Percentiles rank a stretch among this genome's conserved stretches.
These are phyloP conservation scores for Thalassiosira profunda DNA, from an alignment of 108 stramenopile species.

Conservation along the genomic window DNA sequence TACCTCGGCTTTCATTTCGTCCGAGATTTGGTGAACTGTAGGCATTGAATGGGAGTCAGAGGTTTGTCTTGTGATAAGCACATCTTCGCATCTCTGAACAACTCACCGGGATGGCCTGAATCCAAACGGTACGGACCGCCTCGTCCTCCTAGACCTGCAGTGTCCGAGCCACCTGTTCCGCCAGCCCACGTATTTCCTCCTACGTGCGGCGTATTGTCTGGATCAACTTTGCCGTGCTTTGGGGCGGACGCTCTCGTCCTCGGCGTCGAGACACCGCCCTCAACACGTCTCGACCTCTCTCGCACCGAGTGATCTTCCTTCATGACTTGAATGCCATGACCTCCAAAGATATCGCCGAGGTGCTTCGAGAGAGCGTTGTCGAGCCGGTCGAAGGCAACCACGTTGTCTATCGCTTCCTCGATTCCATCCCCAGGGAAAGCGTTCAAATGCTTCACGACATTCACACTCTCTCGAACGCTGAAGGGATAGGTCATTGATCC, in stretches of 20 bases:
- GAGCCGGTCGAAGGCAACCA: slow-evolving; percentile 84
- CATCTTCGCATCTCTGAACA: too few species aligned
- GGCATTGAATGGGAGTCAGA: too few species aligned
- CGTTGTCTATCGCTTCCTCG: slow-evolving; percentile 71
- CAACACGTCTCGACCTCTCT: not conserved
- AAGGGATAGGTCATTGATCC: slow-evolving; percentile 85
- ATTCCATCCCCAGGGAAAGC: slow-evolving; percentile 78
- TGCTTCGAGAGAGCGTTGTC: slow-evolving; percentile 46
- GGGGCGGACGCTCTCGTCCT: slow-evolving; percentile 44
- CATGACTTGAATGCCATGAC: slow-evolving; percentile 53
- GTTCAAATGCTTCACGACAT: slow-evolving; percentile 84
- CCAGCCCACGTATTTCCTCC: slow-evolving; percentile 95
- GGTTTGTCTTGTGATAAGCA: too few species aligned
- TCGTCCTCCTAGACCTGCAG: slow-evolving; percentile 92
- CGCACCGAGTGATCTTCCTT: not conserved
- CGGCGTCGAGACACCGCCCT: slow-evolving; percentile 39
- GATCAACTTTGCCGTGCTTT: slow-evolving; percentile 78
- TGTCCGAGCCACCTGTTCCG: slow-evolving; percentile 92
- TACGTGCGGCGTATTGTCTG: slow-evolving; percentile 75
- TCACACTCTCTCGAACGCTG: slow-evolving; percentile 81
- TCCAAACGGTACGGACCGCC: slow-evolving; percentile 95
- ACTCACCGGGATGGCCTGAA: slow-evolving; percentile 78
- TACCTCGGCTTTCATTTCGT: slow-evolving; percentile 87
- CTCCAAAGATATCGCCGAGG: slow-evolving; percentile 53
- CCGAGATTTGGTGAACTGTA: slow-evolving; percentile 90